Evolutionary conservation across 352 stramenopile genomes (phyloP), one percentile per base, ranked within the genome.

Genomic region (Globisporangium cystogenes): DNA sequence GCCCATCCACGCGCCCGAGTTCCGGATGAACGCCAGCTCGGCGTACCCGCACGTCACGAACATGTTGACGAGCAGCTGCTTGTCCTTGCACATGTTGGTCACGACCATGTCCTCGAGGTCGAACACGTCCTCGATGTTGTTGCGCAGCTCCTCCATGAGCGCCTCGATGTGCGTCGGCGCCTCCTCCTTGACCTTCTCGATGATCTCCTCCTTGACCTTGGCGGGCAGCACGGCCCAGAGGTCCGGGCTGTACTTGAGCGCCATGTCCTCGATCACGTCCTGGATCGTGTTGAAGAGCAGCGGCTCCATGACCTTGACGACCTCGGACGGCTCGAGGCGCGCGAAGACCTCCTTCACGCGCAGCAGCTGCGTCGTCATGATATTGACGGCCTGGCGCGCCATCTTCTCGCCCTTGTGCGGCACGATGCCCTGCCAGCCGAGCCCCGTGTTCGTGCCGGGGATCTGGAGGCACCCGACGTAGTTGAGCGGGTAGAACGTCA

Each of bases 361-460:
- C 31, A 98, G 86, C 20, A 99, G 75, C 66, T 98, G 95, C 16
- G 87, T 87, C 21, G 96, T 97, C 70, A 99, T 96, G 50, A 97
- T 90, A 51, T 81, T 74, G 56, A 96, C 94, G 23, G 86, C 88
- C 46, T 96, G 87, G 20, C 89, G 90, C n/a, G 93, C 93, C 96
- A 99, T 99, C 51, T 98, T 96, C 67, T 98, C 93, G 27, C 88
- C 95, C 62, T 98, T 98, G 62, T 90, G 82, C 1, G 96, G 96
- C n/a, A 99, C 95, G 44, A 99, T 98, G 16, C 96, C 96, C 62
- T 99, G 95, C 96, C 96, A 99, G 10, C 96, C 96, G 4, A 98
- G 57, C 8, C 96, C 96, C 58, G 91, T 97, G 66, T 97, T 93
- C 4, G 82, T 95, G 41, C 67, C 61, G 0, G 82, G 79, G 59